Evolutionary conservation across 1,284 basidiomycete species (phyloP).

Genomic region (Porogramme epimiltina): DNA sequence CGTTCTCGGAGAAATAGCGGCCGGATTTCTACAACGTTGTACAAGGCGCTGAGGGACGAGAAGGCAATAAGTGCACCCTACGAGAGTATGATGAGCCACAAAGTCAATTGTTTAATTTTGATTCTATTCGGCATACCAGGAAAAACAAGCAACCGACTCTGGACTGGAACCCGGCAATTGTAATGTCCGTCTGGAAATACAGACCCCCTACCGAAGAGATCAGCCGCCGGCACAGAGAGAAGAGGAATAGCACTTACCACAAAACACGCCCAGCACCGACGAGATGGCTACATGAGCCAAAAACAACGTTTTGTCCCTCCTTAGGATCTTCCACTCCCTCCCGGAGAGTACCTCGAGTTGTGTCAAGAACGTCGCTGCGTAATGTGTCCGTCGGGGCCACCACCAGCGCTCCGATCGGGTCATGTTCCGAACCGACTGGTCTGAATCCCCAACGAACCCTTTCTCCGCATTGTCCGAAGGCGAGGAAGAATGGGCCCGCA

Average conservation of each 20-base stretch:
- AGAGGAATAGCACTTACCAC: slow-evolving; percentile 45
- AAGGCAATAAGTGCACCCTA: slow-evolving; percentile 87
- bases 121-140: slow-evolving; percentile 47
- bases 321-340: slow-evolving; percentile 82
- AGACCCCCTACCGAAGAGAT: slow-evolving; percentile 61
- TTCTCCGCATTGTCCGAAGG: slow-evolving; percentile 20
- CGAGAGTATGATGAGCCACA: background rate
- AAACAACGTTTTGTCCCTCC: slow-evolving; percentile 82
- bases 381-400: slow-evolving; percentile 32
- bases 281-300: slow-evolving; percentile 75
- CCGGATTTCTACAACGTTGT: slow-evolving; percentile 81
- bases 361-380: slow-evolving; percentile 80
- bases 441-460: slow-evolving; percentile 1
- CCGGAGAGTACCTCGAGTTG: slow-evolving; percentile 80
- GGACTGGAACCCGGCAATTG: slow-evolving; percentile 91
- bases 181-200: slow-evolving; percentile 77
- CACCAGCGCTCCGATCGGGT: slow-evolving; percentile 2
- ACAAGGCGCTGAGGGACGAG: slow-evolving; percentile 83
- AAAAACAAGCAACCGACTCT: slow-evolving; percentile 91
- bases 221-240: background rate
- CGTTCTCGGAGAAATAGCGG: slow-evolving; percentile 87
- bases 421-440: too few relatives aligned
- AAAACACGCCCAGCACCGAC: slow-evolving; percentile 77
- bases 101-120: too few relatives aligned
- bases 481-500: slow-evolving; percentile 1